These are phyloP conservation scores for Phlyctochytrium bullatum DNA, from an alignment of 192 early-diverging fungal genomes.

Conservation along the genomic window DNA sequence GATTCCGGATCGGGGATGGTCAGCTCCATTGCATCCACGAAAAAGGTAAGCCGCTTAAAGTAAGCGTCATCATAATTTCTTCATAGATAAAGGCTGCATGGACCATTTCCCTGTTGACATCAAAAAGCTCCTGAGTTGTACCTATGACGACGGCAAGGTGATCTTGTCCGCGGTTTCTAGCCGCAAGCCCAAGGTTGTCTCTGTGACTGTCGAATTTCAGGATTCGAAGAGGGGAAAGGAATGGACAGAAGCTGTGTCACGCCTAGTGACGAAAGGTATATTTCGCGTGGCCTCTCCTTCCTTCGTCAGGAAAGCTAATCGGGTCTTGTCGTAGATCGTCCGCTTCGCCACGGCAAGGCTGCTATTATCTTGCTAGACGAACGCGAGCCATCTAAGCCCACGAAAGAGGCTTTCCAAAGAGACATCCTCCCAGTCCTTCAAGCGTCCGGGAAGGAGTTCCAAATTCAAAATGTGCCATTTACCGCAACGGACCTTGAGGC, in stretches of 20 bases:
- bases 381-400: not conserved
- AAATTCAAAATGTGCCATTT: not conserved
- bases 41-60: not conserved
- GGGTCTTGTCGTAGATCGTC: too few species aligned
- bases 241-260: not conserved
- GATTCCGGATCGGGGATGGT: not conserved
- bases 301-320: not conserved
- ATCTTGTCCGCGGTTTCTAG: not conserved
- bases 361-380: not conserved
- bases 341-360: not conserved
- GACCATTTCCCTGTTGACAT: not conserved
- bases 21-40: not conserved
- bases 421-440: not conserved
- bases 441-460: not conserved
- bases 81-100: not conserved
- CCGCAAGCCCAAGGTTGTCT: not conserved
- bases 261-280: not conserved
- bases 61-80: not conserved
- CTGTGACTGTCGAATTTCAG: not conserved
- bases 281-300: too few species aligned
- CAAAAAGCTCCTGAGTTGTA: not conserved
- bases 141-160: not conserved
- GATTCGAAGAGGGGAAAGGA: not conserved
- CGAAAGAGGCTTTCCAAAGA: not conserved
- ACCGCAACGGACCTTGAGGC: not conserved